Evolutionary conservation across 1,284 basidiomycete species (phyloP).

Genomic region (Ganoderma resinaceum): DNA sequence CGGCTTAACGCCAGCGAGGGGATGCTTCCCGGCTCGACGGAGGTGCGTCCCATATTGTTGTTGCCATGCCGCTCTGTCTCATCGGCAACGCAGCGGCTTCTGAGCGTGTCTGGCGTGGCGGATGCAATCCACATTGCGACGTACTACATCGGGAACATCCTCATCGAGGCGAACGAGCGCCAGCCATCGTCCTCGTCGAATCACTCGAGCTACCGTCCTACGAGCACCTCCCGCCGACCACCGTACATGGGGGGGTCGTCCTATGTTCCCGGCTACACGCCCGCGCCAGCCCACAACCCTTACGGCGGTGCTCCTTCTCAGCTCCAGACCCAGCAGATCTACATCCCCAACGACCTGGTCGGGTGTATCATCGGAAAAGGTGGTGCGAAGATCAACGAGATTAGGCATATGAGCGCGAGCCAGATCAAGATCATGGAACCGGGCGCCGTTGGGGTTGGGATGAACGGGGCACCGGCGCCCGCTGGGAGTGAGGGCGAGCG

Average conservation of each 20-base stretch:
- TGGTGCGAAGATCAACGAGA: conserved; percentile 99
- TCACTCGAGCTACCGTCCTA: conserved; percentile 46
- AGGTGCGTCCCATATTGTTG: conserved; percentile 58
- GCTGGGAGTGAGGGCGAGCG: conserved; percentile 84
- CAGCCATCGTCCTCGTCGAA: conserved; percentile 72
- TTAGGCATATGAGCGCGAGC: conserved; percentile 91
- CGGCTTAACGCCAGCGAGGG: conserved; percentile 96
- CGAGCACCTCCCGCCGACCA: conserved; percentile 56
- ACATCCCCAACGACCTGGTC: conserved; percentile 97
- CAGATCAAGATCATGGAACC: conserved; percentile 99
- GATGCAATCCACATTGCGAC: conserved; percentile 99
- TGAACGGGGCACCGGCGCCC: conserved; percentile 73
- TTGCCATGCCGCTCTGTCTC: conserved; percentile 21
- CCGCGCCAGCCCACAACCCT: conserved; percentile 30
- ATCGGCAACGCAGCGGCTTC: conserved; percentile 73
- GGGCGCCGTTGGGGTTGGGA: conserved; percentile 74
- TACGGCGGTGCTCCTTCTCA: conserved; percentile 51
- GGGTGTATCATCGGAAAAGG: conserved; percentile 99
- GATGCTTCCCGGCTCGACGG: conserved; percentile 98
- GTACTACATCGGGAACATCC: conserved; percentile 97
- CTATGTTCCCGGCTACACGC: conserved; percentile 71
- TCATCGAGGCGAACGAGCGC: conserved; percentile 94
- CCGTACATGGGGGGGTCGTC: conserved; percentile 68
- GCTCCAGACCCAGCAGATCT: conserved; percentile 97
- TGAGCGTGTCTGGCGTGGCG: conserved; percentile 98